A percentile compares a stretch with the other conserved stretches of the same genome.
These are phyloP conservation scores for Rosa chinensis DNA, from an alignment of 306 rosid genomes.

Conservation along the genomic window DNA sequence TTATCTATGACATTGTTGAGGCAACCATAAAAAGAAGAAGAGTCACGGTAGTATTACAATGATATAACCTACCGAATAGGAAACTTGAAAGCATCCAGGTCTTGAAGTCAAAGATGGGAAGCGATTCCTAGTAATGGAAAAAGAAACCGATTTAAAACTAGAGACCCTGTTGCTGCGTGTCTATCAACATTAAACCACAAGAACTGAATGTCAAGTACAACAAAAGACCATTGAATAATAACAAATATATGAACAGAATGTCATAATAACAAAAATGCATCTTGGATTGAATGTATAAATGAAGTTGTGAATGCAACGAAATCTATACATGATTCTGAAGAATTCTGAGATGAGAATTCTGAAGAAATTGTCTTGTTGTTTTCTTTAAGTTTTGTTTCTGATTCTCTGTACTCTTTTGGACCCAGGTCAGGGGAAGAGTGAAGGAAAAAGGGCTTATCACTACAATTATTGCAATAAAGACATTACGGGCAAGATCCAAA, in stretches of 20 bases:
- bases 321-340: too few relatives aligned
- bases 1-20: too few relatives aligned
- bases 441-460: conserved; percentile 88
- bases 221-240: neutral
- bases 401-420: conserved; percentile 14
- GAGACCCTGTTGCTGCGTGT: conserved; percentile 41
- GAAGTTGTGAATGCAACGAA: too few relatives aligned
- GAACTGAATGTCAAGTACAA: conserved; percentile 7
- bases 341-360: too few relatives aligned
- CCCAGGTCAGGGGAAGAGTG: conserved; percentile 80
- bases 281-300: too few relatives aligned
- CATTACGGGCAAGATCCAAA: conserved; percentile 89
- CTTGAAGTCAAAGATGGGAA: conserved; percentile 53
- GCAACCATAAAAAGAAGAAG: neutral
- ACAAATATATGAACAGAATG: too few relatives aligned
- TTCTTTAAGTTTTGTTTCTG: too few relatives aligned
- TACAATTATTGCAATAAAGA: conserved; percentile 98
- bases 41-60: neutral
- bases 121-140: conserved; percentile 45
- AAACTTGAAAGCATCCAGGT: conserved; percentile 48
- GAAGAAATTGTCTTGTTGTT: too few relatives aligned
- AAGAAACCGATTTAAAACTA: conserved; percentile 54
- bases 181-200: conserved; percentile 47
- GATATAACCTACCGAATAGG: conserved; percentile 55
- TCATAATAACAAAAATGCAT: too few relatives aligned